Percentiles rank a stretch among this genome's conserved stretches.
Conservation (phyloP, 371 early-diverging fungal genomes). For the Mucor circinelloides region DNA sequence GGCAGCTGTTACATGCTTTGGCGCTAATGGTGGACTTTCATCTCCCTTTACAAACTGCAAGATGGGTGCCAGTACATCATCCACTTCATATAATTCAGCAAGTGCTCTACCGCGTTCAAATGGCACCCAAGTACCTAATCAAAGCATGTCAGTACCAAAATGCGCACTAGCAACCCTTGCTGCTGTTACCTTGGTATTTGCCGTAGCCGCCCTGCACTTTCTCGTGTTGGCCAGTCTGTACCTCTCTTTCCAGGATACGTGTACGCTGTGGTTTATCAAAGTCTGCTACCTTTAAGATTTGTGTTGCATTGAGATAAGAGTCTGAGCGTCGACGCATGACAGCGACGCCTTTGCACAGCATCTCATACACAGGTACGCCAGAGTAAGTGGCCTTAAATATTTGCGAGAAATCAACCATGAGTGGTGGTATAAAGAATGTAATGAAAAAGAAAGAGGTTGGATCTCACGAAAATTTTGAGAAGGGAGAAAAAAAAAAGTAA, state of each 20-base stretch:
- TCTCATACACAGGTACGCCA: slow-evolving; percentile 87
- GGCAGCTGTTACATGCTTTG: slow-evolving; percentile 40
- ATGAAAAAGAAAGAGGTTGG: not conserved
- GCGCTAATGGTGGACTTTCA: slow-evolving; percentile 49
- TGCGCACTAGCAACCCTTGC: too few relatives aligned
- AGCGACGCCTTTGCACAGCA: slow-evolving; percentile 79
- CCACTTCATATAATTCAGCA: slow-evolving; percentile 52
- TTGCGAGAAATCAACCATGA: slow-evolving; percentile 12
- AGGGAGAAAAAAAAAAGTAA: not conserved
- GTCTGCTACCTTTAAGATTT: slow-evolving; percentile 90
- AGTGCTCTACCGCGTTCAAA: slow-evolving; percentile 78
- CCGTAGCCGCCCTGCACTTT: slow-evolving; percentile 96
- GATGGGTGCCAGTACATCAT: slow-evolving; percentile 13
- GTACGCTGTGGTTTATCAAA: slow-evolving; percentile 89
- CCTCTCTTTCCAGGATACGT: slow-evolving; percentile 85
- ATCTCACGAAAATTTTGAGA: not conserved
- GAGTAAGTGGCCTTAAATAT: slow-evolving; percentile 78
- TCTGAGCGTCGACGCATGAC: slow-evolving; percentile 88
- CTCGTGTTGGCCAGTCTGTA: slow-evolving; percentile 77
- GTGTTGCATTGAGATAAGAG: slow-evolving; percentile 91
- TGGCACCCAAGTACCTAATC: slow-evolving; percentile 77
- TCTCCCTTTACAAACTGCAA: slow-evolving; percentile 35
- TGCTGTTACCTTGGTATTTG: slow-evolving; percentile 88
- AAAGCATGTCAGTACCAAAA: not conserved
- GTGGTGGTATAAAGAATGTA: not conserved